A percentile compares a stretch with the other conserved stretches of the same genome.
phyloP scores from a whole-genome alignment of 306 rosid species.

The Malus asiatica region DNA sequence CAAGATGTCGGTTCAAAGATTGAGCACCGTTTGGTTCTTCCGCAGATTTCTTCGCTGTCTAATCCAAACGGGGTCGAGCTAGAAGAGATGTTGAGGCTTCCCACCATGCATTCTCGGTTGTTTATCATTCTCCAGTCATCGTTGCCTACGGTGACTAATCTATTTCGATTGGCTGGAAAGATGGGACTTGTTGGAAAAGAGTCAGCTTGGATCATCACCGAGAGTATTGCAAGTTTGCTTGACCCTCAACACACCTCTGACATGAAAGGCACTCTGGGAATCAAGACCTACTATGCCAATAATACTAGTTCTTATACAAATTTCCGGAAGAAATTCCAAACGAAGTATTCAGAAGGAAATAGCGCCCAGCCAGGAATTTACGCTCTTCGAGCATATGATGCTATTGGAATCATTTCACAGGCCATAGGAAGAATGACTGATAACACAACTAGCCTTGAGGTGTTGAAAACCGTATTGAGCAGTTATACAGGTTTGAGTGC shows the following conservation, averaged over 20 bases:
- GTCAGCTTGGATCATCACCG: conserved; percentile 50
- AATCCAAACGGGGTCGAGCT: conserved; percentile 39
- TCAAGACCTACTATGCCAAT: conserved; percentile 40
- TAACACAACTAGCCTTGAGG: conserved; percentile 1
- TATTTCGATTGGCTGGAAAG: conserved; percentile 42
- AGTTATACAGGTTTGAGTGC: conserved; percentile 45
- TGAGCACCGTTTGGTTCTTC: conserved; percentile 40
- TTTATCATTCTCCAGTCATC: conserved; percentile 45
- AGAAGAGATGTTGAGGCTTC: conserved; percentile 35
- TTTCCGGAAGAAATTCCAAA: conserved; percentile 25
- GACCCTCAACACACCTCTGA: conserved; percentile 25
- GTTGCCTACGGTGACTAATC: conserved; percentile 26
- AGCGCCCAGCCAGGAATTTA: conserved; percentile 40
- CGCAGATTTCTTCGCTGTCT: conserved; percentile 26
- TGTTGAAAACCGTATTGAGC: conserved; percentile 19
- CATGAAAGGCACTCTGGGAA: conserved; percentile 56
- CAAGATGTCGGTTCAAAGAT: conserved; percentile 33
- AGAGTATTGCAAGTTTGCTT: conserved; percentile 32
- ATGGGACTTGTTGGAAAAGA: conserved; percentile 35
- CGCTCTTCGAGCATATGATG: conserved; percentile 54
- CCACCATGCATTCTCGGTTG: conserved; percentile 29
- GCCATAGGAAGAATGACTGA: conserved; percentile 24
- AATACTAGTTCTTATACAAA: conserved; percentile 15
- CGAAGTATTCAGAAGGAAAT: conserved; percentile 34
- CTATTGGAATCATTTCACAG: conserved; percentile 27